Conservation (phyloP, 2,329 filamentous ascomycete species). For the Coniochaeta sp. region DNA sequence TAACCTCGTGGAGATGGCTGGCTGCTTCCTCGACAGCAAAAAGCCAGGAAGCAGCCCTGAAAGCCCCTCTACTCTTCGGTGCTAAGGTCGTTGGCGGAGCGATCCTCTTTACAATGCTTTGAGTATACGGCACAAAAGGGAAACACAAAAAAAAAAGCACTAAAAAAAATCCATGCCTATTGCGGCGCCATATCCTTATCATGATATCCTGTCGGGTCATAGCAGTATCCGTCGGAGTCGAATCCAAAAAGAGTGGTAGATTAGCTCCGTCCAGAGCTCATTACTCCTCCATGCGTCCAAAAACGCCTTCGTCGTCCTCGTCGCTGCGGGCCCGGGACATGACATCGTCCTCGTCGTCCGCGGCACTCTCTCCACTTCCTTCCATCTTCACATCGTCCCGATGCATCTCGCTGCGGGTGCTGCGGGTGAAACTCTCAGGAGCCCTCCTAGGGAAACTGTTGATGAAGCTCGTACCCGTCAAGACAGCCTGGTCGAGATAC, state of each 20-base stretch:
- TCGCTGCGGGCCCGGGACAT: constrained; percentile 60
- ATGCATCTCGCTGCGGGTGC: constrained; percentile 50
- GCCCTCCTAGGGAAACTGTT: constrained; percentile 53
- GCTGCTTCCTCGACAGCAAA: constrained; percentile 11
- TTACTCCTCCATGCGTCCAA: constrained; percentile 92
- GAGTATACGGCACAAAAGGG: constrained; percentile 41
- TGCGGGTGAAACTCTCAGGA: constrained; percentile 59
- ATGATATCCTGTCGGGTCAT: constrained; percentile 12
- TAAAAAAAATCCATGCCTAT: constrained; percentile 1
- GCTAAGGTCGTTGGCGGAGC: constrained; percentile 59
- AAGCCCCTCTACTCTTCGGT: constrained; percentile 57
- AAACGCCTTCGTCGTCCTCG: constrained; percentile 92
- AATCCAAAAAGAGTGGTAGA: constrained; percentile 1
- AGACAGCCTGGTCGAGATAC: constrained; percentile 58
- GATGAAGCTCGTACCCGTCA: constrained; percentile 55
- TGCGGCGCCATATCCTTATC: constrained; percentile 11
- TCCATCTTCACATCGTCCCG: constrained; percentile 61
- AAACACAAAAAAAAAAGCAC: too few species aligned
- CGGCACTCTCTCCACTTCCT: constrained; percentile 53
- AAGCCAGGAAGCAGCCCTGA: constrained; percentile 6
- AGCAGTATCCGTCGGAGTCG: constrained; percentile 1
- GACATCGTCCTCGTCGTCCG: constrained; percentile 61
- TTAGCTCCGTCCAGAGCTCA: background rate
- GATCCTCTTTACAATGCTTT: constrained; percentile 37
- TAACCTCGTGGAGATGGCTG: constrained; percentile 56